These are phyloP conservation scores for Jaltomata sinuosa DNA, from an alignment of 257 asterid genomes.

Conservation along the genomic window DNA sequence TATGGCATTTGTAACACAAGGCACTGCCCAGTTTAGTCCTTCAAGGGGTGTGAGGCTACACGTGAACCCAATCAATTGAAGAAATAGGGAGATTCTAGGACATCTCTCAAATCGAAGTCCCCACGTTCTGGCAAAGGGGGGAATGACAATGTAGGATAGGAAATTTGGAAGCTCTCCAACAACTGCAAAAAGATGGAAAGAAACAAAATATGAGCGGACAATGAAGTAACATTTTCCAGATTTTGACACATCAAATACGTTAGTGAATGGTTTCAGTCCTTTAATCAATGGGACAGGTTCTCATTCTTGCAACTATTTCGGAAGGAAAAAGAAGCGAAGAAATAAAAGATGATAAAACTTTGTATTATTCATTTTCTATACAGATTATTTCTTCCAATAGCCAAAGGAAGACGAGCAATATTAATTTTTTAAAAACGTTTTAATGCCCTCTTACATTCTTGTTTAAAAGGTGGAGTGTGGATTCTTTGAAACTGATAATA, in stretches of 20 bases:
- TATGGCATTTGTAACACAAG: not conserved
- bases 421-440: not conserved
- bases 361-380: not conserved
- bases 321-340: not conserved
- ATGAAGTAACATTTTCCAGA: not conserved
- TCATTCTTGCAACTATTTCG: not conserved
- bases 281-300: not conserved
- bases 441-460: not conserved
- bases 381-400: not conserved
- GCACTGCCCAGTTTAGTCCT: not conserved
- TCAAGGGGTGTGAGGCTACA: not conserved
- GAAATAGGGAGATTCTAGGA: conserved; percentile 76
- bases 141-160: conserved; percentile 69
- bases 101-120: conserved; percentile 71
- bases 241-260: not conserved
- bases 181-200: conserved; percentile 40
- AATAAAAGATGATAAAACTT: not conserved
- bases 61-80: conserved; percentile 46
- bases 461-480: not conserved
- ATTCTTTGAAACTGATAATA: not conserved
- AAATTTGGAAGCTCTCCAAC: conserved; percentile 60
- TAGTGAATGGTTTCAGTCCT: not conserved
- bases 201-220: not conserved
- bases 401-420: not conserved
- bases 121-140: conserved; percentile 95